Evolutionary conservation across 202 grass and related monocot species (phyloP).

Genomic region (Schoenoplectus tabernaemontani): DNA sequence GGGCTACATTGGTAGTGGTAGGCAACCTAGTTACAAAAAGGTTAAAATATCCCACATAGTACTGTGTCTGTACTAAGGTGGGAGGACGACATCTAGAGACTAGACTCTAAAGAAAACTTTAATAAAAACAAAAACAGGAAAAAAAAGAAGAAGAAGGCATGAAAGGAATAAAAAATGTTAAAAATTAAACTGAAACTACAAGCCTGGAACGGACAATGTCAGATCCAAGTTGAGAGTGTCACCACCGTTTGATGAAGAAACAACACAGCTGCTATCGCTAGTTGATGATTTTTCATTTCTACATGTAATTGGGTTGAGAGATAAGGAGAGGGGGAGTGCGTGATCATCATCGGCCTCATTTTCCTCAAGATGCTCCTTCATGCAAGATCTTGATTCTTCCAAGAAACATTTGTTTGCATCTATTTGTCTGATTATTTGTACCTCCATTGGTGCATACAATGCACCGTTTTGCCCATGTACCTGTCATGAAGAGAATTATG

Average conservation of each 20-base stretch:
- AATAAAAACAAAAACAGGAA: not conserved
- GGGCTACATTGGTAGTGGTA: not conserved
- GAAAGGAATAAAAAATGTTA: not conserved
- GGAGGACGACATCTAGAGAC: not conserved
- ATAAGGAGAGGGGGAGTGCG: constrained; percentile 11
- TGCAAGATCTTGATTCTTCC: not conserved
- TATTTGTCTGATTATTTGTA: not conserved
- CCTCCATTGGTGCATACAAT: not conserved
- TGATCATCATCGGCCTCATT: not conserved
- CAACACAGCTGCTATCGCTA: constrained; percentile 56
- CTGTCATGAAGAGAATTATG: not conserved
- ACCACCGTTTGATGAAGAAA: constrained; percentile 33
- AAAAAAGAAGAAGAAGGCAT: not conserved
- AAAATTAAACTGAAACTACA: not conserved
- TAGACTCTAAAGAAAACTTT: not conserved
- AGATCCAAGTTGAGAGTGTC: constrained; percentile 60
- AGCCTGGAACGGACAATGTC: constrained; percentile 46
- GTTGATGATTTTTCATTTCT: constrained; percentile 1
- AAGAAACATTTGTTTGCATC: not conserved
- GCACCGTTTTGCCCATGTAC: not conserved
- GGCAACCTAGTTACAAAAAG: constrained; percentile 1
- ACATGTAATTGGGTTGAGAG: constrained; percentile 24
- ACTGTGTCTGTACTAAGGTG: not conserved
- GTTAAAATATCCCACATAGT: not conserved
- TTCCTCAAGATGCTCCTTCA: not conserved